Evolutionary conservation across 305 asterid genomes (phyloP).

Genomic region (Fraxinus latifolia): DNA sequence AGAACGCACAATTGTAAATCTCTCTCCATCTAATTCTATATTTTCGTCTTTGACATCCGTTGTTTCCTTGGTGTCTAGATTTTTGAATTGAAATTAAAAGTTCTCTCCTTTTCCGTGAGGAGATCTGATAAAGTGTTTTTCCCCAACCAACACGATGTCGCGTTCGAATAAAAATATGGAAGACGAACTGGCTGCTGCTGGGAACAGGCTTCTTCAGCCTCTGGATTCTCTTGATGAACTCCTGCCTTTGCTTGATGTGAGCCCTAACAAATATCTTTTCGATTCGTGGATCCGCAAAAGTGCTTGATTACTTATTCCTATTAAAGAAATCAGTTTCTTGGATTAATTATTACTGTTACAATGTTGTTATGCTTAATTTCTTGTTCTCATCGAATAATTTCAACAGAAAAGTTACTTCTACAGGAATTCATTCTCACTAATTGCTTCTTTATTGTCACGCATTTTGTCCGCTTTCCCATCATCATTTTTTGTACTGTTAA

Average conservation of each 20-base stretch:
- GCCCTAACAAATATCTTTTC: constrained; percentile 21
- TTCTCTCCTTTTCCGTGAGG: neutral
- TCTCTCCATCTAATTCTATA: neutral
- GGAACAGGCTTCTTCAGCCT: constrained; percentile 59
- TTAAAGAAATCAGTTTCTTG: neutral
- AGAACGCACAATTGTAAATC: neutral
- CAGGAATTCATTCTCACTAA: neutral
- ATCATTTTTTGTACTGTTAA: neutral
- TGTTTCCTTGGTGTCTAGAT: neutral
- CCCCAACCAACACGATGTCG: constrained; percentile 9
- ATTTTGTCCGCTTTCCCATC: neutral
- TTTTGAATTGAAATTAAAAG: neutral
- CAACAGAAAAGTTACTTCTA: neutral
- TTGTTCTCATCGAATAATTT: constrained; percentile 4
- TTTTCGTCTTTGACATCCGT: neutral
- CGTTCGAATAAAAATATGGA: constrained; percentile 42
- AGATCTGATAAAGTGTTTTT: constrained; percentile 14
- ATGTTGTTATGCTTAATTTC: neutral
- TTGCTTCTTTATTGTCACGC: neutral
- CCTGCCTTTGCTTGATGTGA: constrained; percentile 74
- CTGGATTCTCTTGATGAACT: constrained; percentile 58
- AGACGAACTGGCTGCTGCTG: constrained; percentile 55
- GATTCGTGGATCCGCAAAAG: neutral
- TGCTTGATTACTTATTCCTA: constrained; percentile 1
- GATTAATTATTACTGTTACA: constrained; percentile 9